Evolutionary conservation across 306 rosid genomes (phyloP), one percentile per base, ranked within the genome.

Genomic region (Citrullus colocynthis): DNA sequence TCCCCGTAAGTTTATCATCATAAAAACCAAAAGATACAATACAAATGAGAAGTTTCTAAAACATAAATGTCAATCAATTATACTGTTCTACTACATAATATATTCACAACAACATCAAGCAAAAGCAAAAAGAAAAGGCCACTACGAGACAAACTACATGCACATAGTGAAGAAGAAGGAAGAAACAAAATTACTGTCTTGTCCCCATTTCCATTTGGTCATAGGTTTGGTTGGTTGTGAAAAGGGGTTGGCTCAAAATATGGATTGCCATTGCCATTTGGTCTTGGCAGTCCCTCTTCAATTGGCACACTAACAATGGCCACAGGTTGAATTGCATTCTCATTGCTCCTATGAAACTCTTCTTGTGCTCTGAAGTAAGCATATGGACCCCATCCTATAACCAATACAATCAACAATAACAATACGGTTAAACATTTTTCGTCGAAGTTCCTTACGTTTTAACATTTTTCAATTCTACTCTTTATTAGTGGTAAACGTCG

Each of bases 341-440:
- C 5, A 65, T 39, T 1, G 63, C 56, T 82, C 59, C 62, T 21
- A 58, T 82, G 82, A 4, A 82, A 18, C 82, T 90, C 95, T 77
- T 92, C 93, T 81, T 82, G 18, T 0, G 95, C 93, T 72, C 1
- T 34, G 82, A 95, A 95, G 80, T 95, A 95, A 75, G 98, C 97
- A 30, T 95, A 90, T 56, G 98, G 87, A 39, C 97, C 91, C 98
- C 98, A 95, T 75, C 98, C 98, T 95, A 88, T 80, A 83, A 12
- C 78, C 57, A 52, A 52, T 17, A 52, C 57, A 52, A 52, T 52
- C 57, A 6, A 52, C 57, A 52, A n/a, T 52, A 52, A 16, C 8
- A 16, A 5, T 20, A 48, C 5, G 17, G 54, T 48, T 48, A 12
- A 2, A 48, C 1, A 16, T 48, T 48, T 48, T 48, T 45, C 39